Evolutionary conservation across 768 basidiomycete genomes (phyloP), one percentile per base, ranked within the genome.

Genomic region (Leucocoprinus birnbaumii): DNA sequence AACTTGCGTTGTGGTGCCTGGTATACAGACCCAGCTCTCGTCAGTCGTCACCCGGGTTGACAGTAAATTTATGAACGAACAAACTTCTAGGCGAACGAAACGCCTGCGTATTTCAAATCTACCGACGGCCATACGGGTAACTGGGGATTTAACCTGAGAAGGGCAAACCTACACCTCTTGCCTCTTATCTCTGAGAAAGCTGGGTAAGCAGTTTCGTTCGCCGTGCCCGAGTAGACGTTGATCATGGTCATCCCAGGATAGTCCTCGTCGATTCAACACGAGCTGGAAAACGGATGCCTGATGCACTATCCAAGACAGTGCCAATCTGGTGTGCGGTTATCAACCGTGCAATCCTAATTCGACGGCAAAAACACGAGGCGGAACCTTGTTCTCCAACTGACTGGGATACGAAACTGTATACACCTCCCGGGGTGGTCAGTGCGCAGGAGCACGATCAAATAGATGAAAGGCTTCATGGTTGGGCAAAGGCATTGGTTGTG

Each of bases 311-410:
- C 1, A 98, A 96, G 65, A 96, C 94, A 0, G 78, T 98, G 1
- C 95, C 95, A 0, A 89, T 95, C 48, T 98, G 96, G 96, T 96
- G 95, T 66, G 76, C 90, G 8, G 90, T 94, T 3, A 75, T 96
- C 58, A 98, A 96, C 64, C 76, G 83, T 48, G 86, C 82, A 25
- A 67, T 82, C 31, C 58, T 66, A 9, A 65, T 70, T 45, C 72
- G 68, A 16, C 68, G 70, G 55, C 66, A 73, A 0, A 64, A 66
- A 2, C 25, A 21, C 38, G 38, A 38, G 48, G 58, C 24, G 40
- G 48, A 16, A 42, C 55, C 11, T 37, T 58, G n/a, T 37, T 37
- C 6, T 53, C 59, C 5, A 10, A n/a, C 14, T 11, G 34, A 59
- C 8, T 90, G 87, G 87, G 79, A 88, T 59, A 68, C 63, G 0